Conservation (phyloP, 1,139 yeast genomes). For the Petasospora fabianii region DNA sequence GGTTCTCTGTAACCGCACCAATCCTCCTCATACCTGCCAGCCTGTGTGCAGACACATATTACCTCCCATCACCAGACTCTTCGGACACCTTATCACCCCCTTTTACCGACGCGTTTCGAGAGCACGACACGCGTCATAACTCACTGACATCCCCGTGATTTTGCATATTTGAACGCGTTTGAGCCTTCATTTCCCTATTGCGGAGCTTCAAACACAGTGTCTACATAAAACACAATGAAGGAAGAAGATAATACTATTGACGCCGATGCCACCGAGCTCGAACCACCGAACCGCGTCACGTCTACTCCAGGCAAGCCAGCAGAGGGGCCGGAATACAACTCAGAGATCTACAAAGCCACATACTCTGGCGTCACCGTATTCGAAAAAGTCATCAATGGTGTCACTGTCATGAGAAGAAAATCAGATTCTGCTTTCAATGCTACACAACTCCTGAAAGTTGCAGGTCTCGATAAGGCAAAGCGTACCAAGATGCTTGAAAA, state of each 20-base stretch:
- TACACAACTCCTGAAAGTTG: slow-evolving; percentile 84
- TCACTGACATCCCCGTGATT: no score
- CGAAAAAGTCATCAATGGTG: slow-evolving; percentile 65
- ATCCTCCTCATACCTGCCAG: no score
- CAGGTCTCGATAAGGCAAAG: slow-evolving; percentile 81
- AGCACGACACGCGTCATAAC: no score
- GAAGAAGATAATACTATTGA: slow-evolving; percentile 13
- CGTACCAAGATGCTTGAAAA: slow-evolving; percentile 81
- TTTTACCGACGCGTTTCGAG: no score
- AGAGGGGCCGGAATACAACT: not conserved
- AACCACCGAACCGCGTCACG: slow-evolving; percentile 3
- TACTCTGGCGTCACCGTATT: slow-evolving; percentile 67
- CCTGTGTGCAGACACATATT: no score
- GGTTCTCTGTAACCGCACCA: no score
- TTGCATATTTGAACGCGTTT: no score
- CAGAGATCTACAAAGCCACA: slow-evolving; percentile 50
- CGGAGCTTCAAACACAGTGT: no score
- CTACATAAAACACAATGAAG: not conserved
- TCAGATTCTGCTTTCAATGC: slow-evolving; percentile 87
- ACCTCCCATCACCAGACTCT: no score
- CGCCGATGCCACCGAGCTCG: slow-evolving; percentile 17
- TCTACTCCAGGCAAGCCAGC: slow-evolving; percentile 1
- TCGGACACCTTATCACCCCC: no score
- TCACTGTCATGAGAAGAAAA: slow-evolving; percentile 78
- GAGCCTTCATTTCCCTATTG: no score